Evolutionary conservation across 208 protist genomes (phyloP).

Genomic region (Porcisia hertigi): DNA sequence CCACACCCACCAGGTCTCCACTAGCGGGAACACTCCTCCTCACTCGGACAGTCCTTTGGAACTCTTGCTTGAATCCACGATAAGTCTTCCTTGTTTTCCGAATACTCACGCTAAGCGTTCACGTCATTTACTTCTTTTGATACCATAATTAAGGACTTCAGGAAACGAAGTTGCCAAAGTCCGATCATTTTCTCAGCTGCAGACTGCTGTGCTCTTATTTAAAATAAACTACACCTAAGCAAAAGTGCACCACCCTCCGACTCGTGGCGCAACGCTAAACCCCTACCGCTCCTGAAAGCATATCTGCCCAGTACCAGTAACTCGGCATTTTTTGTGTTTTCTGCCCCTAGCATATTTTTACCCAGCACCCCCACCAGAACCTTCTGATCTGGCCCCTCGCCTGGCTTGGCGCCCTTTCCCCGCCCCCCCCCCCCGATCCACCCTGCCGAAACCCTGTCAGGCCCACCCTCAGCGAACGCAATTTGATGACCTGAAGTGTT

Average conservation of each 20-base stretch:
- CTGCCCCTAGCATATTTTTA: too few species aligned
- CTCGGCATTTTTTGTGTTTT: too few species aligned
- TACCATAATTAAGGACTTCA: not conserved
- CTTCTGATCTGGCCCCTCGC: not conserved
- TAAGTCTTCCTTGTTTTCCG: not conserved
- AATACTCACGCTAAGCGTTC: not conserved
- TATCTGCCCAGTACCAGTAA: not conserved
- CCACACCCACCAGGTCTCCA: not conserved
- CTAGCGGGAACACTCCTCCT: not conserved
- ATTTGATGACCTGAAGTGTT: too few species aligned
- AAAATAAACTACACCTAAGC: not conserved
- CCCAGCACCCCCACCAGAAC: not conserved
- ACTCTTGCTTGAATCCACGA: not conserved
- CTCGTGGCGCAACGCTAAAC: not conserved
- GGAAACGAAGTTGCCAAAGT: not conserved
- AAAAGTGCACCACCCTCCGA: not conserved
- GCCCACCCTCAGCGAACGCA: too few species aligned
- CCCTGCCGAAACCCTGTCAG: too few species aligned
- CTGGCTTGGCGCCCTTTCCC: not conserved
- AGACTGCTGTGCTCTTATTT: not conserved
- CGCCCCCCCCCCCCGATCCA: too few species aligned
- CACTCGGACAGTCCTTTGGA: too few species aligned
- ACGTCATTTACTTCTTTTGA: not conserved
- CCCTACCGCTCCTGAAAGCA: not conserved
- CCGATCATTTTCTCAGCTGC: not conserved